A percentile compares a stretch with the other conserved stretches of the same genome.
Evolutionary conservation across 1,284 basidiomycete genomes (phyloP).

Genomic region (Cutaneotrichosporon sp.): DNA sequence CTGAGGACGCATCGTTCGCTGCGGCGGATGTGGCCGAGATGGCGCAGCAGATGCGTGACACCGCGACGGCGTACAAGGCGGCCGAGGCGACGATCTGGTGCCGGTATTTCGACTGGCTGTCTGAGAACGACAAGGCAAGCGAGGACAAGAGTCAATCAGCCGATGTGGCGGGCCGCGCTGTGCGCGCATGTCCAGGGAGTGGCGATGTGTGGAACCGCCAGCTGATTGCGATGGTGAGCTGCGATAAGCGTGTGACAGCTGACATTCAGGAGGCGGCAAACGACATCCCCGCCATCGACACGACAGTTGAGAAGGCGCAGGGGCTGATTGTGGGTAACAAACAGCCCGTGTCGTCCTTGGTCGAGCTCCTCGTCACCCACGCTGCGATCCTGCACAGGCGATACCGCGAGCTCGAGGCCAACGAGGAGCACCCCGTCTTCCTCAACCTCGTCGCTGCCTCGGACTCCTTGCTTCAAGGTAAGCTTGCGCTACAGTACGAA

Average conservation of each 20-base stretch:
- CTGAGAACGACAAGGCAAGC: constrained; percentile 7
- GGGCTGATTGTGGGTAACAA: constrained; percentile 15
- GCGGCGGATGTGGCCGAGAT: constrained; percentile 60
- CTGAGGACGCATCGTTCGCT: constrained; percentile 55
- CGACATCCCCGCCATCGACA: constrained; percentile 17
- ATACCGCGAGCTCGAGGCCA: constrained; percentile 14
- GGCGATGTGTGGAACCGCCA: constrained; percentile 45
- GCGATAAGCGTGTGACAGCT: neutral
- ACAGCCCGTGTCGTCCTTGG: constrained; percentile 14
- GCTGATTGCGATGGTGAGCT: constrained; percentile 25
- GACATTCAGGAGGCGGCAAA: constrained; percentile 12
- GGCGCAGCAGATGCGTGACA: constrained; percentile 23
- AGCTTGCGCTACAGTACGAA: constrained; percentile 16
- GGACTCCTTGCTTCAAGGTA: constrained; percentile 52
- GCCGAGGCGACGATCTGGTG: constrained; percentile 47
- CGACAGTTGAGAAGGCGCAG: constrained; percentile 15
- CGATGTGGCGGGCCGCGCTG: constrained; percentile 23
- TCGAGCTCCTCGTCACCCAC: constrained; percentile 23
- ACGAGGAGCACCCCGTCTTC: constrained; percentile 23
- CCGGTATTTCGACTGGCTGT: constrained; percentile 38
- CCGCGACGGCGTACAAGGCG: constrained; percentile 37
- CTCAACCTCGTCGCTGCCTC: constrained; percentile 20
- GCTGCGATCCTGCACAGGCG: constrained; percentile 20
- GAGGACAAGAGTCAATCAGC: constrained; percentile 66
- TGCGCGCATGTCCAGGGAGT: constrained; percentile 43